Percentiles rank a stretch among this genome's conserved stretches.
These are phyloP conservation scores for Ogataea neopini DNA, from an alignment of 805 yeast genomes.

Conservation along the genomic window DNA sequence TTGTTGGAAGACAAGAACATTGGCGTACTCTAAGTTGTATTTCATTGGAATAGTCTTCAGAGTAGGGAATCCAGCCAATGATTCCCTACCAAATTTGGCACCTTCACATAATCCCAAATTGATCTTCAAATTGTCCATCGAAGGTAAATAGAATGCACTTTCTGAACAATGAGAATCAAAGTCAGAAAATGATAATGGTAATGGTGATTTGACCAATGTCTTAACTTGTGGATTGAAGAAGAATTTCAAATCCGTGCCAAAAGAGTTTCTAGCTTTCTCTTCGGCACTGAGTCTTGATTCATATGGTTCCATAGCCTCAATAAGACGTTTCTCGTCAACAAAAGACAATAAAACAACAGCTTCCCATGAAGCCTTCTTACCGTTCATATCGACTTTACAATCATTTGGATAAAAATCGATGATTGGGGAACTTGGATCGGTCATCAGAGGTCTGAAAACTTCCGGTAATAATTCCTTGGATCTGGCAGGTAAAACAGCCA, in stretches of 20 bases:
- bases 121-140: conserved; percentile 40
- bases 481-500: conserved; percentile 96
- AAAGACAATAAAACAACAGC: conserved; percentile 92
- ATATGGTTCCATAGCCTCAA: conserved; percentile 69
- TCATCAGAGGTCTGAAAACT: conserved; percentile 79
- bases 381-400: conserved; percentile 87
- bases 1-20: conserved; percentile 76
- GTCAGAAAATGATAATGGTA: conserved; percentile 75
- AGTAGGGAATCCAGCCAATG: conserved; percentile 90
- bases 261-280: conserved; percentile 71
- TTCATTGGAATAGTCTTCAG: conserved; percentile 67
- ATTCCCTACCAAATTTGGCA: conserved; percentile 66
- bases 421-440: conserved; percentile 82
- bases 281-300: conserved; percentile 63
- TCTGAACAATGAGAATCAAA: conserved; percentile 80
- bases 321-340: conserved; percentile 79
- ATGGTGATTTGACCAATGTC: conserved; percentile 67
- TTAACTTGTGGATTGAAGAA: conserved; percentile 75
- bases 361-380: conserved; percentile 96
- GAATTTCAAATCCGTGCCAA: conserved; percentile 71
- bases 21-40: conserved; percentile 55
- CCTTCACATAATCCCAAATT: conserved; percentile 63
- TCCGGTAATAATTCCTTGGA: conserved; percentile 77
- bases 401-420: conserved; percentile 87
- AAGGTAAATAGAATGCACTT: conserved; percentile 52